phyloP scores from a whole-genome alignment of 2,329 filamentous ascomycete genomes.

The Coniella lustricola region DNA sequence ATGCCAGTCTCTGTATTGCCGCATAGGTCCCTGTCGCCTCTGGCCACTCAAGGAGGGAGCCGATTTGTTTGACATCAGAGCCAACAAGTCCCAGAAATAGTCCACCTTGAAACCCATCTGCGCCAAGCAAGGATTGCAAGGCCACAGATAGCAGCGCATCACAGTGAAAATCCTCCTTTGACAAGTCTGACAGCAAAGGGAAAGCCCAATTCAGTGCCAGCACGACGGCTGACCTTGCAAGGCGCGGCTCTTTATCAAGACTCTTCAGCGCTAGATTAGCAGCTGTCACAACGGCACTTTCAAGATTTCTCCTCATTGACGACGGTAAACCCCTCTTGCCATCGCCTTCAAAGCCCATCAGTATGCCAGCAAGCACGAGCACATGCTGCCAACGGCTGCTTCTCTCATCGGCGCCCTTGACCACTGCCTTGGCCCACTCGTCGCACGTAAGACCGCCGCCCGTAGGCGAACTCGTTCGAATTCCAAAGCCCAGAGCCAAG shows the following conservation, averaged over 20 bases:
- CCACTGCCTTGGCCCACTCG: constrained; percentile 49
- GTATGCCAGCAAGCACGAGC: constrained; percentile 69
- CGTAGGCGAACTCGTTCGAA: constrained; percentile 20
- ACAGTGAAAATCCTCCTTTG: constrained; percentile 55
- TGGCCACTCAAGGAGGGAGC: constrained; percentile 59
- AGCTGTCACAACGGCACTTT: constrained; percentile 66
- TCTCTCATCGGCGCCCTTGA: constrained; percentile 50
- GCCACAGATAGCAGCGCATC: constrained; percentile 64
- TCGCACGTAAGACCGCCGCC: constrained; percentile 41
- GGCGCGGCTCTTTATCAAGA: constrained; percentile 28
- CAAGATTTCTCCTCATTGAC: constrained; percentile 58
- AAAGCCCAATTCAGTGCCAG: constrained; percentile 74
- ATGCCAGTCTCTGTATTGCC: constrained; percentile 50
- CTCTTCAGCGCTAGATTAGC: constrained; percentile 66
- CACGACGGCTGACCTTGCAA: constrained; percentile 48
- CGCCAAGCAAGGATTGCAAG: constrained; percentile 59
- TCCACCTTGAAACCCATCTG: constrained; percentile 67
- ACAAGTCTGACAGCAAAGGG: constrained; percentile 56
- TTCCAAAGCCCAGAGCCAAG: neutral
- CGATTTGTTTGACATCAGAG: constrained; percentile 52
- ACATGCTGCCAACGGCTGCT: constrained; percentile 74
- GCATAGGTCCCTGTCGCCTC: constrained; percentile 52
- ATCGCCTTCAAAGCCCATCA: constrained; percentile 67
- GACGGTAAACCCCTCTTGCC: constrained; percentile 57
- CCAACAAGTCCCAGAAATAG: constrained; percentile 68